Conservation (phyloP, 805 yeast species). For the Candida lessepsii region DNA sequence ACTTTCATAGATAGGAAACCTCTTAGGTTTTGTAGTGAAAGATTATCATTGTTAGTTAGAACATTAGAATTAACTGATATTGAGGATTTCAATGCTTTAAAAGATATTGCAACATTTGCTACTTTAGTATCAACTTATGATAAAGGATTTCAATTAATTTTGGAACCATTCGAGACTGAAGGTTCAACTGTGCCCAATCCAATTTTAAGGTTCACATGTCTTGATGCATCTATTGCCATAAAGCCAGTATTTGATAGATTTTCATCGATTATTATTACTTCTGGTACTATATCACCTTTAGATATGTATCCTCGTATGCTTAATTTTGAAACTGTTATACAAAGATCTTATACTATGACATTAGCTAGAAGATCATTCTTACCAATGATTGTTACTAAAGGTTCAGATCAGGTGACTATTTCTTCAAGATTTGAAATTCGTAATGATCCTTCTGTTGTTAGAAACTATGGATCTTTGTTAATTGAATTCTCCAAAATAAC, state of each 20-base stretch:
- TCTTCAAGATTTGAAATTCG: slow-evolving; percentile 95
- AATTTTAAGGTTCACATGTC: slow-evolving; percentile 84
- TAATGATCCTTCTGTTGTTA: slow-evolving; percentile 95
- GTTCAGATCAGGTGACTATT: slow-evolving; percentile 96
- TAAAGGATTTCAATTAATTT: slow-evolving; percentile 82
- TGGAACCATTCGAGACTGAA: slow-evolving; percentile 95
- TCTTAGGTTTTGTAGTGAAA: slow-evolving; percentile 83
- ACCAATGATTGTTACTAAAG: slow-evolving; percentile 95
- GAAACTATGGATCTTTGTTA: slow-evolving; percentile 91
- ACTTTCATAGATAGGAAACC: slow-evolving; percentile 95
- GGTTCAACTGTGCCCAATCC: slow-evolving; percentile 96
- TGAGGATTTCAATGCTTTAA: slow-evolving; percentile 89
- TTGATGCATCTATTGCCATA: slow-evolving; percentile 97
- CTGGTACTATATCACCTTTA: slow-evolving; percentile 97
- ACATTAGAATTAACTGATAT: slow-evolving; percentile 85
- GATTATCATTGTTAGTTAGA: slow-evolving; percentile 82
- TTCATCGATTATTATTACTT: slow-evolving; percentile 88
- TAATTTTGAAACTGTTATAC: slow-evolving; percentile 53
- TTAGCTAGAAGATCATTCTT: slow-evolving; percentile 86
- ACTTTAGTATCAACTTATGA: slow-evolving; percentile 95
- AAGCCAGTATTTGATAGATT: slow-evolving; percentile 95
- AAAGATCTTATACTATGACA: slow-evolving; percentile 95
- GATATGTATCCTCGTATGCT: slow-evolving; percentile 76
- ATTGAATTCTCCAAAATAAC: slow-evolving; percentile 93
- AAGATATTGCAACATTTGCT: slow-evolving; percentile 96